Conservation (phyloP, 2,329 filamentous ascomycete species). For the Penicillium sp. region DNA sequence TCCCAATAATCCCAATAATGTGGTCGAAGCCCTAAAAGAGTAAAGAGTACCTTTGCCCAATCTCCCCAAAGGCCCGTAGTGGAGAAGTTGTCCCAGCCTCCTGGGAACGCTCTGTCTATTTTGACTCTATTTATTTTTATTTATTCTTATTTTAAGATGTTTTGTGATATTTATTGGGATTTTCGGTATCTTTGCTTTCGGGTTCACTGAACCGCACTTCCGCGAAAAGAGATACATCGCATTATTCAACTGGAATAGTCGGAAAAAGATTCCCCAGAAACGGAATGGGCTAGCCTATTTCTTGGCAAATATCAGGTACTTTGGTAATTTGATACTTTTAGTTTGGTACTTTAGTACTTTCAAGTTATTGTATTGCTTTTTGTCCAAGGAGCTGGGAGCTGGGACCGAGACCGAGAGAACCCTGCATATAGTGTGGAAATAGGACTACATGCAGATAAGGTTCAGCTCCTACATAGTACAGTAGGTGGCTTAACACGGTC, state of each 20-base stretch:
- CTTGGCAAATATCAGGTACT: background rate
- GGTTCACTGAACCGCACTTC: background rate
- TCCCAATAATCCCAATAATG: background rate
- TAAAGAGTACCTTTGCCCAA: background rate
- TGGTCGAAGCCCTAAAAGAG: background rate
- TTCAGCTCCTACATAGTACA: background rate
- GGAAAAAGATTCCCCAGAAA: background rate
- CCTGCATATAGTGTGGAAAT: background rate
- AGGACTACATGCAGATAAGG: background rate
- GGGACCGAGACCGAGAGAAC: background rate
- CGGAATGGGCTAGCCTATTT: background rate
- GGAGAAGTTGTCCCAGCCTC: conserved; percentile 2
- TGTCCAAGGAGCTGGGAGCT: background rate
- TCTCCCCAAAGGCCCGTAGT: background rate
- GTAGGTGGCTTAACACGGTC: background rate
- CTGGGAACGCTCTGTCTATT: background rate
- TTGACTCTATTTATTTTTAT: background rate
- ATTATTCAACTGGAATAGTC: background rate
- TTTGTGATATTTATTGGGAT: background rate
- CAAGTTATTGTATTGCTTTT: background rate
- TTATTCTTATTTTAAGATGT: background rate
- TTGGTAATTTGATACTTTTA: background rate
- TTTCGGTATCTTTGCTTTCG: background rate
- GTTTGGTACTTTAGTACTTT: background rate
- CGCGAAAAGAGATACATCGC: background rate